A percentile compares a stretch with the other conserved stretches of the same genome.
Conservation (phyloP, 2,329 filamentous ascomycete species). For the Penicillium fuscoglaucum region DNA sequence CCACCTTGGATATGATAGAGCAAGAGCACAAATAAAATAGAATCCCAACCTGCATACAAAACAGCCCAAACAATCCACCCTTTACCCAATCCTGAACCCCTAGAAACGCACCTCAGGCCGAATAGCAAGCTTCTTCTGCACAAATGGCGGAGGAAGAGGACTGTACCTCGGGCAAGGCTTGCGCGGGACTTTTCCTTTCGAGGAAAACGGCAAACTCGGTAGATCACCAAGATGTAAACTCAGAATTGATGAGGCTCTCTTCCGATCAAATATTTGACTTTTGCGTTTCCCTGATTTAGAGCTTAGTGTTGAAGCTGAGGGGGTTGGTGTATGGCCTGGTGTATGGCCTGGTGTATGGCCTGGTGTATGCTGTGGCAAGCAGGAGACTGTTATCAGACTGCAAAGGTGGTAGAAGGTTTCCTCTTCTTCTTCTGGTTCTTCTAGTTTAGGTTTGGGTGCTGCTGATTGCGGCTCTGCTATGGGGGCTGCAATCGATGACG, state of each 20-base stretch:
- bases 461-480: background rate
- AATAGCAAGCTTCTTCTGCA: slow-evolving; percentile 12
- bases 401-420: slow-evolving; percentile 24
- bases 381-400: slow-evolving; percentile 25
- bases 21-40: background rate
- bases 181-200: slow-evolving; percentile 5
- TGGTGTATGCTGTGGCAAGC: slow-evolving; percentile 5
- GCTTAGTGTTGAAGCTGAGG: slow-evolving; percentile 2
- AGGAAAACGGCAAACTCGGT: slow-evolving; percentile 10
- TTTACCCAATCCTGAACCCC: background rate
- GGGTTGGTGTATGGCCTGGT: background rate
- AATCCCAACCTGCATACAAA: background rate
- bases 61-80: background rate
- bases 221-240: slow-evolving; percentile 21
- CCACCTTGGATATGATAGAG: slow-evolving; percentile 1
- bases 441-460: background rate
- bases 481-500: background rate
- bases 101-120: slow-evolving; percentile 24
- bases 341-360: background rate
- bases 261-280: slow-evolving; percentile 12
- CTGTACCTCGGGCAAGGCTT: slow-evolving; percentile 21
- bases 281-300: background rate
- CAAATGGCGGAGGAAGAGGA: slow-evolving; percentile 20
- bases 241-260: slow-evolving; percentile 21
- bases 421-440: slow-evolving; percentile 16